These are phyloP conservation scores for Neurospora sp. DNA, from an alignment of 495 filamentous ascomycete genomes.

Conservation along the genomic window DNA sequence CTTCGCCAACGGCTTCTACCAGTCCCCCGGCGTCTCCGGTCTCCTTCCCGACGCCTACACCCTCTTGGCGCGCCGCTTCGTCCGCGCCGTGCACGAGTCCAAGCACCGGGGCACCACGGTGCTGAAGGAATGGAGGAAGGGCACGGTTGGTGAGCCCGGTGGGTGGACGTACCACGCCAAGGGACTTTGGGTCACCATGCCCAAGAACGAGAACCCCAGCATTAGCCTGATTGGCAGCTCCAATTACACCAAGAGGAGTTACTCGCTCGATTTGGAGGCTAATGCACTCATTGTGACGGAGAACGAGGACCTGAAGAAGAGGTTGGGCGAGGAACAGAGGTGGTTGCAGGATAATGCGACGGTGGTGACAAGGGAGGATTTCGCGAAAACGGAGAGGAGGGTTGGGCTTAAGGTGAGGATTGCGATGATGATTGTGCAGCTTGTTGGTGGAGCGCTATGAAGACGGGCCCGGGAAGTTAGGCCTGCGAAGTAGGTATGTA, in stretches of 20 bases:
- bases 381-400: conserved; percentile 66
- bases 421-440: conserved; percentile 80
- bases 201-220: conserved; percentile 48
- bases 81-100: conserved; percentile 54
- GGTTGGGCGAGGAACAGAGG: conserved; percentile 64
- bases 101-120: conserved; percentile 51
- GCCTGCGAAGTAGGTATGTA: not conserved
- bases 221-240: conserved; percentile 80
- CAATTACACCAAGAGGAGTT: conserved; percentile 93
- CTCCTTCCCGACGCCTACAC: conserved; percentile 90
- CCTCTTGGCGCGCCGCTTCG: conserved; percentile 70
- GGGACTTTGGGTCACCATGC: conserved; percentile 83
- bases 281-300: conserved; percentile 76
- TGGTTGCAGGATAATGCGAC: conserved; percentile 67
- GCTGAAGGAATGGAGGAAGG: conserved; percentile 81
- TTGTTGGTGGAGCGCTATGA: conserved; percentile 60
- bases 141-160: conserved; percentile 64
- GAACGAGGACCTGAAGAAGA: conserved; percentile 60
- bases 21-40: conserved; percentile 75
- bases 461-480: not conserved
- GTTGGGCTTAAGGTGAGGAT: conserved; percentile 78
- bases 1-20: conserved; percentile 91
- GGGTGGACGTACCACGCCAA: conserved; percentile 99
- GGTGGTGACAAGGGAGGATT: conserved; percentile 59
- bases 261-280: conserved; percentile 81